Base-by-base conservation (phyloP, 148 eudicot genomes). In the Diospyros kaki region DNA sequence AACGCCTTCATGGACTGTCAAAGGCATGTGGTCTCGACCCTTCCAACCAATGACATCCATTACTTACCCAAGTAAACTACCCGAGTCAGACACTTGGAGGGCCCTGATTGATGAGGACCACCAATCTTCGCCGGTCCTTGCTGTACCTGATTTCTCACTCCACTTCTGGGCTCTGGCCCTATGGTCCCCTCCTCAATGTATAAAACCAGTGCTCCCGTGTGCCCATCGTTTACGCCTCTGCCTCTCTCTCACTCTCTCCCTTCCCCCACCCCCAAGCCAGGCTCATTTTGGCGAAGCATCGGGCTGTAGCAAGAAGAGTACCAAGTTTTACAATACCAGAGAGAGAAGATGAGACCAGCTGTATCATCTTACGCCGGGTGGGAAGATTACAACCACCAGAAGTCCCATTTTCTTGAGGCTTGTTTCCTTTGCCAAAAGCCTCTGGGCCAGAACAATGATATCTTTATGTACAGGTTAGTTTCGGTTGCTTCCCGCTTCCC, bases 401-500 rank as follows among this genome's bases (percentile, higher is more conserved):
- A 82, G 66, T 84, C 92, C 73, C 83, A 91, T 86, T 93, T 90
- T 75, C 98, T 93, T 72, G 93, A 93, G 70, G 83, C 96, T 72
- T 93, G 98, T 69, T 85, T 46, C 46, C 89, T 90, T 62, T 93
- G 98, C 86, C 77, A 76, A 11, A 93, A 85, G 68, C 82, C 73
- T 40, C 82, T 93, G 11, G 84, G 85, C 67, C 83, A 78, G 18
- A 87, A 88, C 51, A 72, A 85, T 71, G 98, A 93, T 79, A 93
- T 93, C 67, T 93, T 89, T 79, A 93, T 93, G 98, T 93, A 93
- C 90, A 93, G 98, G 98, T 93, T 82, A 81, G 84, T 51, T 39
- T 48, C 1, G 8, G 6, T 48, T 48, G 28, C 28, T 28, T 28
- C 28, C 28, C 28, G 28, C 28, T 28, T 28, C 28, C 28, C 28